Evolutionary conservation across 305 asterid genomes (phyloP).

Genomic region (Fraxinus angustifolia): DNA sequence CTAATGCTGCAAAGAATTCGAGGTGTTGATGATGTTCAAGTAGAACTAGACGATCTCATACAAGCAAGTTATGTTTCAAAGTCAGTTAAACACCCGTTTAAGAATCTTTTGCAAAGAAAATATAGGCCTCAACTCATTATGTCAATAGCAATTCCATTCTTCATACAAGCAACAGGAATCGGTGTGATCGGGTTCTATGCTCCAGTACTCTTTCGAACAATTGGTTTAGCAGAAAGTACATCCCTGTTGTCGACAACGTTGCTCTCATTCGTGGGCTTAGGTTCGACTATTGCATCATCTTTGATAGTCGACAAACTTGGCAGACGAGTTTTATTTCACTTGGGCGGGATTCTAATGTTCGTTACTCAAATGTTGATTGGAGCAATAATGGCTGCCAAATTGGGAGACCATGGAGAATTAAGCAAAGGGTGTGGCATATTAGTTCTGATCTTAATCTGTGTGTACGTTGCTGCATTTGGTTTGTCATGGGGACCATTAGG

Average conservation of each 20-base stretch:
- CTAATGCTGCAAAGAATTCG: conserved; percentile 35
- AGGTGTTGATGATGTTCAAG: conserved; percentile 40
- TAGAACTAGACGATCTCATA: conserved; percentile 45
- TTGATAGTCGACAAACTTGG: conserved; percentile 34
- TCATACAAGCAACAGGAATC: conserved; percentile 49
- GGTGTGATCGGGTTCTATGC: conserved; percentile 50
- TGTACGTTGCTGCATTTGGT: conserved; percentile 22
- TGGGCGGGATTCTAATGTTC: conserved; percentile 38
- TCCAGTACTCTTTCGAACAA: conserved; percentile 38
- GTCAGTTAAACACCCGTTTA: conserved; percentile 40
- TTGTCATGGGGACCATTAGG: conserved; percentile 31
- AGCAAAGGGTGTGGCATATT: conserved; percentile 16
- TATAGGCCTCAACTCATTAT: conserved; percentile 49
- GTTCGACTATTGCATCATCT: conserved; percentile 20
- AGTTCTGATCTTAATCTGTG: conserved; percentile 17
- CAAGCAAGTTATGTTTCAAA: conserved; percentile 36
- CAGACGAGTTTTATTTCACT: conserved; percentile 19
- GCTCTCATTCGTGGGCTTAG: conserved; percentile 12
- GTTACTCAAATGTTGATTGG: conserved; percentile 30
- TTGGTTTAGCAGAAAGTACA: conserved; percentile 31
- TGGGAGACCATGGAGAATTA: conserved; percentile 34
- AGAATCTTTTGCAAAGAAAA: conserved; percentile 26
- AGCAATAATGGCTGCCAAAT: conserved; percentile 28
- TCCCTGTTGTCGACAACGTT: conserved; percentile 31
- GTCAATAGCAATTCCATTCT: conserved; percentile 45